These are phyloP conservation scores for Aspergillus coremiiformis DNA, from an alignment of 495 filamentous ascomycete genomes.

Conservation along the genomic window DNA sequence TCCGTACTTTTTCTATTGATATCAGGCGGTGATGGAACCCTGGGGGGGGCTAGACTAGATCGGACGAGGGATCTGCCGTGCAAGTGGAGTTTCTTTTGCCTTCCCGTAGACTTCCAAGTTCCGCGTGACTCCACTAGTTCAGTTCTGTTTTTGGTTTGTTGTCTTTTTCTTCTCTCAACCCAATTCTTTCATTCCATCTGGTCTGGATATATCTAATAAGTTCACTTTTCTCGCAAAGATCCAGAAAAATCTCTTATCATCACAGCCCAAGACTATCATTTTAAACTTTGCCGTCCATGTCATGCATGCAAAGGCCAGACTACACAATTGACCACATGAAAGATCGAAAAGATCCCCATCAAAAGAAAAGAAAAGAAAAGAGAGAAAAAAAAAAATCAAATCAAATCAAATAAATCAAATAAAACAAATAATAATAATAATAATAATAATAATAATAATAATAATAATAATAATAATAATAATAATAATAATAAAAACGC, in stretches of 20 bases:
- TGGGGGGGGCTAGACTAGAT: too few relatives aligned
- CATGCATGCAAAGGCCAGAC: conserved; percentile 5
- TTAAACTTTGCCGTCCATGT: not conserved
- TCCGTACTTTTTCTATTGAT: conserved; percentile 4
- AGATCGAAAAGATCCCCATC: too few relatives aligned
- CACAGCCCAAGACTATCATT: not conserved
- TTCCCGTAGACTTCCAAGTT: conserved; percentile 11
- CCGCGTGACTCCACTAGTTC: too few relatives aligned
- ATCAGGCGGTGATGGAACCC: conserved; percentile 15
- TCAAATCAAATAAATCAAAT: not conserved
- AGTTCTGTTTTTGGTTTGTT: not conserved
- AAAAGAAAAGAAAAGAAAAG: too few relatives aligned
- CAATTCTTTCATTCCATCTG: not conserved
- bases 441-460: not conserved
- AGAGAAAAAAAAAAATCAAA: too few relatives aligned
- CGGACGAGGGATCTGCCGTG: too few relatives aligned
- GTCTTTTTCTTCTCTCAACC: not conserved
- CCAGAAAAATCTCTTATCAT: not conserved
- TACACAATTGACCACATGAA: not conserved
- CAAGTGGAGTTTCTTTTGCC: conserved; percentile 3
- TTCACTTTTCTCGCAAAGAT: too few relatives aligned
- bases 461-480: not conserved
- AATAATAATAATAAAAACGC: too few relatives aligned
- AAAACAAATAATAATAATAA: not conserved
- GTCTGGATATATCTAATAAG: not conserved